phyloP scores from a whole-genome alignment of 2,329 filamentous ascomycete species.

The Calonectria crousiana region DNA sequence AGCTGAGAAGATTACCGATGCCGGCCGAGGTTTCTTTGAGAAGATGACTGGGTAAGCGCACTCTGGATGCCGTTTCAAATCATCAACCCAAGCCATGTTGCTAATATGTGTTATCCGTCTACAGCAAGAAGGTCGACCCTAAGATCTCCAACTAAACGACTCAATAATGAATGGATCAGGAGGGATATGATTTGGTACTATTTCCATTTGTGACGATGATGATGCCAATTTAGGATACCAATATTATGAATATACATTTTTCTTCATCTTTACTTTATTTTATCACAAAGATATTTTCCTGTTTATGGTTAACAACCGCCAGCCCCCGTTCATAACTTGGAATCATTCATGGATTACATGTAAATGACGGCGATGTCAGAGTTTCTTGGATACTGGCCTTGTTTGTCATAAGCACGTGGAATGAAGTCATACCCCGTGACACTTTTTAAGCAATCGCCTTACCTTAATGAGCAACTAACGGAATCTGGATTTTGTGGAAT shows the following conservation, averaged over 20 bases:
- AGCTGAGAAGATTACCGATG: constrained; percentile 56
- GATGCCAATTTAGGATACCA: constrained; percentile 20
- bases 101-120: constrained; percentile 5
- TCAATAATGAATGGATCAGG: neutral
- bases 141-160: constrained; percentile 52
- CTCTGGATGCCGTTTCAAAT: neutral
- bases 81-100: neutral
- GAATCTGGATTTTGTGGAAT: neutral
- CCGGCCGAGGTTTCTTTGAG: constrained; percentile 50
- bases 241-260: constrained; percentile 13
- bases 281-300: no score
- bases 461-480: neutral
- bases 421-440: constrained; percentile 16
- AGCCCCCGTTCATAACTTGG: neutral
- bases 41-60: constrained; percentile 52
- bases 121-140: constrained; percentile 37
- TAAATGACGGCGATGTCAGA: neutral
- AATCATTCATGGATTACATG: neutral
- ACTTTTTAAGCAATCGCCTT: neutral
- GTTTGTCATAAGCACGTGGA: neutral
- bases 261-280: neutral
- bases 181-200: neutral
- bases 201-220: constrained; percentile 17
- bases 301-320: neutral
- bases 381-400: neutral